Evolutionary conservation across 441 rosid species (phyloP).

Genomic region (Brassica hybrid): DNA sequence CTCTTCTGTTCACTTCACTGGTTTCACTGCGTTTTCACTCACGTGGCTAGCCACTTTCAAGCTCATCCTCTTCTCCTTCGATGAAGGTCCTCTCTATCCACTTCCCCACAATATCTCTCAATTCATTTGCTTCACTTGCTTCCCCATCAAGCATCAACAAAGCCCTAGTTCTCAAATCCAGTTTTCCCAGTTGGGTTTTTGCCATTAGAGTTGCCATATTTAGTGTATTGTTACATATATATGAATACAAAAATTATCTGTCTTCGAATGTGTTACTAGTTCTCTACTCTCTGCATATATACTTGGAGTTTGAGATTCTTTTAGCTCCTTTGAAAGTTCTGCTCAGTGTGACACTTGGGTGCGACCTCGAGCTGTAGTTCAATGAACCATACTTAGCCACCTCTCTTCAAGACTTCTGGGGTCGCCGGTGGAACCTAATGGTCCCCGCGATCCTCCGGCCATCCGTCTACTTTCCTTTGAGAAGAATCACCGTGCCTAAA

Average conservation of each 20-base stretch:
- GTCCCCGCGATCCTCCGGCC: slow-evolving; percentile 43
- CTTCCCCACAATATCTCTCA: slow-evolving; percentile 20
- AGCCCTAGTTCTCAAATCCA: slow-evolving; percentile 31
- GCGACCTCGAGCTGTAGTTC: slow-evolving; percentile 45
- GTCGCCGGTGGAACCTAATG: slow-evolving; percentile 51
- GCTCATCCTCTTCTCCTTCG: slow-evolving; percentile 53
- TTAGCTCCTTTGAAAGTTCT: not conserved
- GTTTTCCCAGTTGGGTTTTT: slow-evolving; percentile 31
- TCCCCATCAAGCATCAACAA: slow-evolving; percentile 50
- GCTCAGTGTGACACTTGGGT: not conserved
- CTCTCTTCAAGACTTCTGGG: slow-evolving; percentile 45
- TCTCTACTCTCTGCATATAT: slow-evolving; percentile 32
- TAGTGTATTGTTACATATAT: slow-evolving; percentile 7
- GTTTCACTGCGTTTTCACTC: slow-evolving; percentile 31
- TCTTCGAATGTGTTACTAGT: slow-evolving; percentile 29
- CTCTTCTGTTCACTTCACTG: slow-evolving; percentile 39
- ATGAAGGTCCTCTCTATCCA: slow-evolving; percentile 41
- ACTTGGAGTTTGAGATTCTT: slow-evolving; percentile 42
- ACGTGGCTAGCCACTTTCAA: slow-evolving; percentile 53
- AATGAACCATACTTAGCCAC: slow-evolving; percentile 47
- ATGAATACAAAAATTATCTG: slow-evolving; percentile 28
- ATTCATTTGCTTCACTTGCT: slow-evolving; percentile 46
- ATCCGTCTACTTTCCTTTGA: slow-evolving; percentile 36
- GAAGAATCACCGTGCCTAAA: too few relatives aligned
- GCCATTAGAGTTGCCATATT: slow-evolving; percentile 38